Evolutionary conservation across 768 basidiomycete species (phyloP), one percentile per base, ranked within the genome.

Genomic region (Russula vinacea): DNA sequence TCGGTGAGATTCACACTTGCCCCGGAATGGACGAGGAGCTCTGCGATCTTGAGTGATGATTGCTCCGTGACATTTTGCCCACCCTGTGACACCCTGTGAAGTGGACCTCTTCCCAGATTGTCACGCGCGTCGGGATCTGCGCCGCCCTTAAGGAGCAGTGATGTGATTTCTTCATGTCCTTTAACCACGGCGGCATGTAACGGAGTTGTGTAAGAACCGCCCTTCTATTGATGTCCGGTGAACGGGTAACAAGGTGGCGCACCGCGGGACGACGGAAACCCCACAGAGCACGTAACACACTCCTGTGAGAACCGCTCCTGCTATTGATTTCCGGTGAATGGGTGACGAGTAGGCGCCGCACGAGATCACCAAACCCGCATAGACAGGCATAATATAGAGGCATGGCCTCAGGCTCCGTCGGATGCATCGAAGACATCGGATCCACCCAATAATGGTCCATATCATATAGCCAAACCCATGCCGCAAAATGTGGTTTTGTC

Each of bases 311-410:
- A 29, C 29, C 29, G 29, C 29, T 5, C 29, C 29, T 29, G 29
- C 29, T 29, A 29, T 29, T 29, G 29, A 29, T 29, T 29, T 29
- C 29, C 29, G 29, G 29, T 5, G 29, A 29, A 29, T 29, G 29
- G 29, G 29, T 2, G 5, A 29, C 29, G 29, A 29, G 29, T 2
- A 29, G 29, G 29, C 29, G 29, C 29, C 29, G 29, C 29, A 29
- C 29, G 29, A 29, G 29, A 29, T 29, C 29, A 29, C 5, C 29
- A 29, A 29, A 29, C 2, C 63, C 58, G 45, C 63, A 64, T 7
- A 59, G 10, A 19, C n/a, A 58, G 8, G 58, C 63, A 40, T 64
- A 64, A 22, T 64, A 64, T 11, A 64, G 22, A 3, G 63, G 58
- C 13, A 0, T 10, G 0, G 51, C 57, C 2, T 39, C 7, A 1